Evolutionary conservation across 2,329 filamentous ascomycete genomes (phyloP), one percentile per base, ranked within the genome.

Genomic region (Diaporthe ilicicola): DNA sequence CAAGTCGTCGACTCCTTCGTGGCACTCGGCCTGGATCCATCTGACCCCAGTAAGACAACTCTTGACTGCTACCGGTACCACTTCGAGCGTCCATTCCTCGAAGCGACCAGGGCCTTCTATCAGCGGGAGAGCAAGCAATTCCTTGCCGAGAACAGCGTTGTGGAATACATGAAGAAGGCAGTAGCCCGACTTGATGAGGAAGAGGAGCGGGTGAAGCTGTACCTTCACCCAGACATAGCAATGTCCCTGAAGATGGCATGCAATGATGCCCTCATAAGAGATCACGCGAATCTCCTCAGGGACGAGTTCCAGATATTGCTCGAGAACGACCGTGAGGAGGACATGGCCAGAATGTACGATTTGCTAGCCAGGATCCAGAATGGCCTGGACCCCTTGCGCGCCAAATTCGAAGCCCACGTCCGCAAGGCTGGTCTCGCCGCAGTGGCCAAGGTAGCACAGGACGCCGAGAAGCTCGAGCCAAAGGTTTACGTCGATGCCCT

Each of bases 131-230:
- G 96, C 24, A 94, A 94, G 77, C 92, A 94, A 74, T 99, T 99
- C 79, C 90, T 99, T 42, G 93, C 94, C 13, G 95, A 98, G 81
- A 99, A 99, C 80, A 97, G 93, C 74, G 94, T 99, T 4, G 95
- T 99, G 42, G 96, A 99, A 79, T 99, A 98, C 83, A 98, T 99
- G 96, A 98, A 98, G 87, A 99, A 99, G 88, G 97, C 96, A 0
- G 95, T 98, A 83, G 84, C 90, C 51, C 91, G 96, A 39, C 84
- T 99, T 72, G 90, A 94, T 9, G 96, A 99, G 82, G 96, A 99
- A 82, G 96, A 97, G 83, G 94, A 95, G 79, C 93, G 96, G 32
- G 96, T 99, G 12, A 91, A 91, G 74, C 90, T 98, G 78, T 99
- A 97, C 78, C 87, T 99, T 55, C 94, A 98, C 77, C 90, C 91